Percentiles rank a stretch among this genome's conserved stretches.
Evolutionary conservation across 495 filamentous ascomycete species (phyloP).

Genomic region (Penicillium taxi): DNA sequence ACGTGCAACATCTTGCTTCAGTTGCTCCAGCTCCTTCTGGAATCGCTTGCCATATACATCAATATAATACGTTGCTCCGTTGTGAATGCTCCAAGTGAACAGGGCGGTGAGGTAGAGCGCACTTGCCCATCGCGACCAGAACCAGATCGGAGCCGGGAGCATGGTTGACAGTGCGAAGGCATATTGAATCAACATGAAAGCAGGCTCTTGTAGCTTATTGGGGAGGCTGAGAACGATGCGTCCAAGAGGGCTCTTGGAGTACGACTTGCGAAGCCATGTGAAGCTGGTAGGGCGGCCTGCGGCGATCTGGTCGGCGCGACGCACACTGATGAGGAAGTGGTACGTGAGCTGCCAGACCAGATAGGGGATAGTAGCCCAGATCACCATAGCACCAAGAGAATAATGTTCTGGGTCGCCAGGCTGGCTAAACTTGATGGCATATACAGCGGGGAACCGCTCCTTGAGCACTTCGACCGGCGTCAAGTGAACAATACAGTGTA

Average conservation of each 20-base stretch:
- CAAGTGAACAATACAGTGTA: conserved; percentile 88
- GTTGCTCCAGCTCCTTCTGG: conserved; percentile 87
- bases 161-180: conserved; percentile 82
- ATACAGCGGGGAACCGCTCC: conserved; percentile 76
- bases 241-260: conserved; percentile 81
- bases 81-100: conserved; percentile 88
- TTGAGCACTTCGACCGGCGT: conserved; percentile 55
- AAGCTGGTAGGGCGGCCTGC: conserved; percentile 93
- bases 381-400: conserved; percentile 71
- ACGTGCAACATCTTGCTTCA: conserved; percentile 82
- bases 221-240: conserved; percentile 75
- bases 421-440: conserved; percentile 67
- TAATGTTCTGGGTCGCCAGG: conserved; percentile 69
- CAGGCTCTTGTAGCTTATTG: conserved; percentile 65
- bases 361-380: conserved; percentile 91
- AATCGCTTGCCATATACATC: conserved; percentile 95
- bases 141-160: conserved; percentile 91
- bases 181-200: conserved; percentile 97
- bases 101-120: conserved; percentile 66
- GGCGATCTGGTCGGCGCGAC: conserved; percentile 86
- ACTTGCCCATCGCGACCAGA: conserved; percentile 79
- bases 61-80: conserved; percentile 94
- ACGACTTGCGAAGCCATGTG: conserved; percentile 90
- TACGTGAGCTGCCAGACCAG: conserved; percentile 85
- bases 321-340: conserved; percentile 88